Conservation (phyloP, 768 basidiomycete genomes). For the Lentinula sp. region DNA sequence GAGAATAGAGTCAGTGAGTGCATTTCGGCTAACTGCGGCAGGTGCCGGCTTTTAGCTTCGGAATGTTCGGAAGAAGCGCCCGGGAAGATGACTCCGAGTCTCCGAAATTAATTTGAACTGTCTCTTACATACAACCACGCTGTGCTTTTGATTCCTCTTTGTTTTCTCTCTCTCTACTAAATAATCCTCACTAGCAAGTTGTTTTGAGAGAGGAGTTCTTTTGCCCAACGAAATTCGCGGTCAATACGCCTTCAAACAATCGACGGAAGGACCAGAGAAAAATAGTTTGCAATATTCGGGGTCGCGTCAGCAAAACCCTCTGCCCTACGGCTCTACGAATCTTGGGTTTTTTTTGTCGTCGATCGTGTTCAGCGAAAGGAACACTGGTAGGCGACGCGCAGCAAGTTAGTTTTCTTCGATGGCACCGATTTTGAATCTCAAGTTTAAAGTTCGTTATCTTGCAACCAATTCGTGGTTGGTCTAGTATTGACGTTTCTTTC, state of each 20-base stretch:
- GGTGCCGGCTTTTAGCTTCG: not conserved
- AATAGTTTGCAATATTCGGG: too few species aligned
- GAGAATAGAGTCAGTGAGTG: not conserved
- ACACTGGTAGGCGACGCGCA: not conserved
- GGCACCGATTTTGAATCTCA: slow-evolving; percentile 82
- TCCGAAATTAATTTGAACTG: not conserved
- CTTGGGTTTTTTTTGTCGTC: not conserved
- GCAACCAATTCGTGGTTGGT: not conserved
- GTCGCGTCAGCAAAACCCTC: too few species aligned
- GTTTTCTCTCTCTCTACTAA: not conserved
- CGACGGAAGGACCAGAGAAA: too few species aligned
- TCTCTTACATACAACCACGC: not conserved
- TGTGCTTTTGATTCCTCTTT: not conserved
- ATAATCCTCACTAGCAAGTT: not conserved
- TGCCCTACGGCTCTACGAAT: too few species aligned
- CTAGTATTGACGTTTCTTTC: slow-evolving; percentile 13
- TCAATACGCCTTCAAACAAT: too few species aligned
- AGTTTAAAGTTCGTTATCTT: slow-evolving; percentile 59
- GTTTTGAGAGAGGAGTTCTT: too few species aligned
- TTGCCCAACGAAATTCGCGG: too few species aligned
- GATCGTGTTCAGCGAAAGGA: not conserved
- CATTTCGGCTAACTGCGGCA: not conserved
- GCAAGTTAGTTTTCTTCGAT: slow-evolving; percentile 23
- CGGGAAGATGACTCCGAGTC: not conserved
- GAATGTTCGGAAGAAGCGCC: not conserved